These are phyloP conservation scores for Paragyromitra xinjiangensis DNA, from an alignment of 495 filamentous ascomycete species.

Conservation along the genomic window DNA sequence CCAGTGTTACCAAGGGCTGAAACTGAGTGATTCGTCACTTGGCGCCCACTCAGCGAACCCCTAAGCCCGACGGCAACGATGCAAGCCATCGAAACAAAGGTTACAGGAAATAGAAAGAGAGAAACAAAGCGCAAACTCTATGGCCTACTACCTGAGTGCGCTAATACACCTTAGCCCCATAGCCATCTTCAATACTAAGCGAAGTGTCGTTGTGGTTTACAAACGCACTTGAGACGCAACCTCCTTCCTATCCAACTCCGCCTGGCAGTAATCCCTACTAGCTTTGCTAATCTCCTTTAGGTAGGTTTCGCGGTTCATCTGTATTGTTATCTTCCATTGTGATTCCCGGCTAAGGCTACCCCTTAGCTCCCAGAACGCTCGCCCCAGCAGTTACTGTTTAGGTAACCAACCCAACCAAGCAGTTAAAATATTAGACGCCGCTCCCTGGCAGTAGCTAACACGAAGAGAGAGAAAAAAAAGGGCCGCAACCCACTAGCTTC, in stretches of 20 bases:
- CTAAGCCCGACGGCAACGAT: not conserved
- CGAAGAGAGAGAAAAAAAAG: not conserved
- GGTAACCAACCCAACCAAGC: not conserved
- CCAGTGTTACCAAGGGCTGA: not conserved
- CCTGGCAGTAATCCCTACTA: not conserved
- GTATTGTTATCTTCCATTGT: not conserved
- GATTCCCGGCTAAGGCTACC: not conserved
- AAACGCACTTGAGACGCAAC: conserved; percentile 6
- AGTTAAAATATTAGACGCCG: conserved; percentile 12
- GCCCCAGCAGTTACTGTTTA: not conserved
- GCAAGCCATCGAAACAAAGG: not conserved
- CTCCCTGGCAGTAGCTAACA: not conserved
- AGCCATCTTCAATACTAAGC: not conserved
- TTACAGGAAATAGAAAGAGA: not conserved
- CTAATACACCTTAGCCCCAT: not conserved
- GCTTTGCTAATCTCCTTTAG: not conserved
- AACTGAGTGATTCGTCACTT: not conserved
- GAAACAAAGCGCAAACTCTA: not conserved
- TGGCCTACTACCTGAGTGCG: not conserved
- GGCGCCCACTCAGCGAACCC: not conserved
- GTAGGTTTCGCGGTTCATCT: not conserved
- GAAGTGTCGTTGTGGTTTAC: not conserved
- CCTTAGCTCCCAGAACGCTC: not conserved
- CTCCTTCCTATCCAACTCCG: conserved; percentile 1
- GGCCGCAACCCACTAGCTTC: not conserved